A percentile compares a stretch with the other conserved stretches of the same genome.
These are phyloP conservation scores for Metarhizium robertsii DNA, from an alignment of 2,329 filamentous ascomycete genomes.

Conservation along the genomic window DNA sequence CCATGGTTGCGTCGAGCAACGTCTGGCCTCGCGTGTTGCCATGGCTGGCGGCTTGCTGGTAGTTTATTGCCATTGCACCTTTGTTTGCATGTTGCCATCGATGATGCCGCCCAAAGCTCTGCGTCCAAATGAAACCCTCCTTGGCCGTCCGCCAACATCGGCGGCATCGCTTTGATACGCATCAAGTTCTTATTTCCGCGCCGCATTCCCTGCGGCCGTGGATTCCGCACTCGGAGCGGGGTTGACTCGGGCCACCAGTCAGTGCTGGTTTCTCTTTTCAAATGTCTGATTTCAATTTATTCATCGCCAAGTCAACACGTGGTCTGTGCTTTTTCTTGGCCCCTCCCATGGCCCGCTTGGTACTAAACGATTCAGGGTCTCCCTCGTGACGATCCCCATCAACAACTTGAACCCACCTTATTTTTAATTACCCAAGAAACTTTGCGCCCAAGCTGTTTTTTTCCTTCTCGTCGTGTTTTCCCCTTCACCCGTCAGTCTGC, in stretches of 20 bases:
- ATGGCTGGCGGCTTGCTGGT: too few species aligned
- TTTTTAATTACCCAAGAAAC: background rate
- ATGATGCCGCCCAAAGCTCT: too few species aligned
- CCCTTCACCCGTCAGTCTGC: background rate
- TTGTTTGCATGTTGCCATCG: too few species aligned
- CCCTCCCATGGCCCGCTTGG: background rate
- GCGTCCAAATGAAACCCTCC: too few species aligned
- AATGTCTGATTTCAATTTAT: background rate
- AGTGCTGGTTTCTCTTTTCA: background rate
- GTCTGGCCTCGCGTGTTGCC: too few species aligned
- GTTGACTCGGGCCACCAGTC: background rate
- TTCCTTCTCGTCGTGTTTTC: background rate
- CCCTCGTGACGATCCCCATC: constrained; percentile 4
- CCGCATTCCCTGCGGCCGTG: background rate
- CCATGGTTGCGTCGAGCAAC: too few species aligned
- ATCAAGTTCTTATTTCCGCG: background rate
- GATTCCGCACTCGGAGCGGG: background rate
- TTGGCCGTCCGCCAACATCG: too few species aligned
- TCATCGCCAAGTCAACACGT: background rate
- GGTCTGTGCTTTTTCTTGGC: background rate
- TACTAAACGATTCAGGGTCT: background rate
- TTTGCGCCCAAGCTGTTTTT: background rate
- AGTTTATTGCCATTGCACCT: too few species aligned
- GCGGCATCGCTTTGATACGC: background rate
- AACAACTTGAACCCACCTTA: background rate